Conservation (phyloP, 108 stramenopile species). For the Chaetoceros tenuissimus region DNA sequence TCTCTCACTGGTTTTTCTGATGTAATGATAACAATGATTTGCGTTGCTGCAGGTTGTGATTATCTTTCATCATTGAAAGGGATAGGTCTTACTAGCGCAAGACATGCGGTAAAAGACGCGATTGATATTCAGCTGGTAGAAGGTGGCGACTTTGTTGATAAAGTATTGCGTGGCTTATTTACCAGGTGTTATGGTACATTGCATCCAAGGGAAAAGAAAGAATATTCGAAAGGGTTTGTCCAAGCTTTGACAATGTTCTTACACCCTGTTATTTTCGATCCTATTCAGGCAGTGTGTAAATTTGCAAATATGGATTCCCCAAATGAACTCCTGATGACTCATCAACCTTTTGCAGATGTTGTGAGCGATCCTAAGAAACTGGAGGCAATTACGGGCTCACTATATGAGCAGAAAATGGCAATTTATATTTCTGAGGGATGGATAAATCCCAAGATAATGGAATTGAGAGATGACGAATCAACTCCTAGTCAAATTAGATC, state of each 20-base stretch:
- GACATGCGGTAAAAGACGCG: slow-evolving; percentile 43
- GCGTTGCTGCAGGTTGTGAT: slow-evolving; percentile 94
- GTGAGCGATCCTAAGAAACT: slow-evolving; percentile 21
- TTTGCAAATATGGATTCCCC: slow-evolving; percentile 27
- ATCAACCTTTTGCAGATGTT: slow-evolving; percentile 50
- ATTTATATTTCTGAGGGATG: slow-evolving; percentile 30
- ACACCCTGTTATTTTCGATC: slow-evolving; percentile 83
- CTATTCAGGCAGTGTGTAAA: slow-evolving; percentile 26
- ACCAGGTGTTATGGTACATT: neutral
- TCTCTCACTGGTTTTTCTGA: slow-evolving; percentile 7
- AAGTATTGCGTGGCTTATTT: neutral
- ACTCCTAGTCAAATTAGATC: neutral
- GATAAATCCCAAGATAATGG: slow-evolving; percentile 15
- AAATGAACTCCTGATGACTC: slow-evolving; percentile 37
- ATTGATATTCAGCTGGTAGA: neutral
- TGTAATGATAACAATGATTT: slow-evolving; percentile 85
- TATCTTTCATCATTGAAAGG: slow-evolving; percentile 77
- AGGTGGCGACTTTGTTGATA: neutral
- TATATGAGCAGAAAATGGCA: slow-evolving; percentile 17
- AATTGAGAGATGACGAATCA: neutral
- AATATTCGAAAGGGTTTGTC: slow-evolving; percentile 69
- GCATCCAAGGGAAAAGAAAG: slow-evolving; percentile 27
- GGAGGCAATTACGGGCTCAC: slow-evolving; percentile 37
- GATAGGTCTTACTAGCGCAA: slow-evolving; percentile 81
- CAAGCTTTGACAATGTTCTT: slow-evolving; percentile 83